Base-by-base conservation (phyloP, 352 stramenopile genomes). In the Phytophthora pinifolia region DNA sequence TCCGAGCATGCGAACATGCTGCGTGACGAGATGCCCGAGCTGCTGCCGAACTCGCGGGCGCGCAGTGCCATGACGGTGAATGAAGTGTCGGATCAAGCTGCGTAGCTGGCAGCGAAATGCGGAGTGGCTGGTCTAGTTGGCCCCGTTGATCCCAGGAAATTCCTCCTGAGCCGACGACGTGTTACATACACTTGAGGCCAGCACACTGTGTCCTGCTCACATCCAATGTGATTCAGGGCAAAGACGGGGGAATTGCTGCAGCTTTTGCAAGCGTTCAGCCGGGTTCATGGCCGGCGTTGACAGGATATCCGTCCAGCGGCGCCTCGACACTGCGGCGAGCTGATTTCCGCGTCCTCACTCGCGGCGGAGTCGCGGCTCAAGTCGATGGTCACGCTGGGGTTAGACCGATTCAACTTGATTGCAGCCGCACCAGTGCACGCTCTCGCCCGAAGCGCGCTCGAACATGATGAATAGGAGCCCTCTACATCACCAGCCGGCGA, bases 1-100 rank as follows among this genome's bases (percentile, higher is more conserved):
- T 65, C 54, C 35, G 54, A 59, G 49, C 64, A 67, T 9, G 60
- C 54, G 50, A 70, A 70, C 59, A 57, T 59, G 15, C 35, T 64
- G 46, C 57, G 64, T 3, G 65, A 51, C 9, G 60, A 63, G n/a
- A 70, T 51, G 27, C 46, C 46, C 7, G 48, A 65, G 32, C 55
- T 57, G 43, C 31, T 55, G 25, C 52, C 13, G 39, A 63, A 54
- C 1, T 62, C 46, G 15, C 50, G 44, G 36, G 47, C 45, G 32
- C 49, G 47, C 15, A 50, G 43, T 31, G 54, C 20, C 41, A 58
- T 59, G 22, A 27, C 22, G 20, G 39, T 31, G 17, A 13, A 9
- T 36, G n/a, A 25, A 29, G 42, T 49, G n/a, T n/a, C n/a, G n/a
- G n/a, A n/a, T n/a, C n/a, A n/a, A n/a, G n/a, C n/a, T n/a, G 37